Percentiles rank a stretch among this genome's conserved stretches.
Evolutionary conservation across 1,284 basidiomycete species (phyloP).

Genomic region (Heterobasidion irregulare): DNA sequence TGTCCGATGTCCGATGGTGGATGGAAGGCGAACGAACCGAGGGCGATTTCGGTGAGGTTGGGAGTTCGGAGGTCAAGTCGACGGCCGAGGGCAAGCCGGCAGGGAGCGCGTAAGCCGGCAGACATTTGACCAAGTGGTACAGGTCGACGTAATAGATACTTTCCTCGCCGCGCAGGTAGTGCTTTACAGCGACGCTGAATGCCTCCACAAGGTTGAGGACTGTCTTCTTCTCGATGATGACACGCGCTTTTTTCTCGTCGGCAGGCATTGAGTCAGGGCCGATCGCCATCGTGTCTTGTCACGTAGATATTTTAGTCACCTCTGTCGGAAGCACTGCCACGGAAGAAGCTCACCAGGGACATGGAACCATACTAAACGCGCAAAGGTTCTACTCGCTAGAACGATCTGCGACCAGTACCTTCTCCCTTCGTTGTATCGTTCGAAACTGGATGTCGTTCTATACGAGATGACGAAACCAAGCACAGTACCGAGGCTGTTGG

Average conservation of each 20-base stretch:
- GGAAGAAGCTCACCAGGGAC: constrained; percentile 33
- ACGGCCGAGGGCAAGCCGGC: constrained; percentile 38
- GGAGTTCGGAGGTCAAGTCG: constrained; percentile 22
- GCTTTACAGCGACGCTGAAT: constrained; percentile 42
- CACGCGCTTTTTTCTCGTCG: constrained; percentile 36
- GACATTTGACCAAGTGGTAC: constrained; percentile 58
- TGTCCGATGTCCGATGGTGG: neutral
- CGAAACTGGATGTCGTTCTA: constrained; percentile 69
- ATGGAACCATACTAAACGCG: constrained; percentile 57
- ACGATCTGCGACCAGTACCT: constrained; percentile 65
- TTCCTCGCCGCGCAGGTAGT: constrained; percentile 55
- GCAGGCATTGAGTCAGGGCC: constrained; percentile 19
- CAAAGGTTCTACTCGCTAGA: constrained; percentile 46
- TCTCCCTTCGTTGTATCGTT: constrained; percentile 68
- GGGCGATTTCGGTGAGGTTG: constrained; percentile 1
- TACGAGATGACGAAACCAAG: constrained; percentile 61
- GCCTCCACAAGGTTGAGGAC: constrained; percentile 50
- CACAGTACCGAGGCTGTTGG: constrained; percentile 48
- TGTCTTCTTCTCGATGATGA: constrained; percentile 62
- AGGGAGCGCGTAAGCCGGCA: constrained; percentile 58
- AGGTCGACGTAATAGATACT: constrained; percentile 43
- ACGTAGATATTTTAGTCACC: neutral
- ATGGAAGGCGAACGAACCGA: constrained; percentile 1
- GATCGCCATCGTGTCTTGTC: constrained; percentile 16
- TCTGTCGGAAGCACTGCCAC: neutral